These are phyloP conservation scores for Coemansia linderi DNA, from an alignment of 371 early-diverging fungal species.

Conservation along the genomic window DNA sequence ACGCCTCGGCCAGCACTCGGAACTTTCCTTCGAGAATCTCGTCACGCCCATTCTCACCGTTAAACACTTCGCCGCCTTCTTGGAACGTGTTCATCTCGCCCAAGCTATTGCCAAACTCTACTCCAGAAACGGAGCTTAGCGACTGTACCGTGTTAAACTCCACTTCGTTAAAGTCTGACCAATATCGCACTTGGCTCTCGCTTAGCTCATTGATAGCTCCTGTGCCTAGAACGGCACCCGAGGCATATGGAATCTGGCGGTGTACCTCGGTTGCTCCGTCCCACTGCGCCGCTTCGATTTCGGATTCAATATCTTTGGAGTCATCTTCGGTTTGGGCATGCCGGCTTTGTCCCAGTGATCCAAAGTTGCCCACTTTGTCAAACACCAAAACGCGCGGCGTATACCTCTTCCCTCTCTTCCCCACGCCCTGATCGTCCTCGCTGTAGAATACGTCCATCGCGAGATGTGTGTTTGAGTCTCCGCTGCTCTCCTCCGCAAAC, in stretches of 20 bases:
- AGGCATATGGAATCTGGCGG: conserved; percentile 14
- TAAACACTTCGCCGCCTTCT: conserved; percentile 70
- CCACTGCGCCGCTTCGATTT: conserved; percentile 16
- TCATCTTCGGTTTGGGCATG: neutral
- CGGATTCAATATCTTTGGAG: neutral
- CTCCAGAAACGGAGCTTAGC: conserved; percentile 62
- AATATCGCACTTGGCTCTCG: conserved; percentile 40
- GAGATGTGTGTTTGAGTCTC: neutral
- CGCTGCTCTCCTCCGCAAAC: conserved; percentile 2
- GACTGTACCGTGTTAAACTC: conserved; percentile 77
- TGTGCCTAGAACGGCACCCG: neutral
- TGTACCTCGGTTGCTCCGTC: conserved; percentile 17
- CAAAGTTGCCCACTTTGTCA: conserved; percentile 69
- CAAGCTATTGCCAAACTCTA: conserved; percentile 66
- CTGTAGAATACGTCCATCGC: conserved; percentile 1
- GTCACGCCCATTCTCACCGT: conserved; percentile 64
- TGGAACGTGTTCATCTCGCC: conserved; percentile 73
- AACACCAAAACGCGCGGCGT: conserved; percentile 77
- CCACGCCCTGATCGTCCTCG: neutral
- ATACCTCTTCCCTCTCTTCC: conserved; percentile 58
- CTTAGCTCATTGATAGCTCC: neutral
- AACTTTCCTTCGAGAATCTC: conserved; percentile 76
- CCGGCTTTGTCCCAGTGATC: conserved; percentile 9
- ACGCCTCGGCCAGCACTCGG: conserved; percentile 80
- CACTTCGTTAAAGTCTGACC: conserved; percentile 79